phyloP scores from a whole-genome alignment of 345 rosid genomes.

The Salix arbutifolia region DNA sequence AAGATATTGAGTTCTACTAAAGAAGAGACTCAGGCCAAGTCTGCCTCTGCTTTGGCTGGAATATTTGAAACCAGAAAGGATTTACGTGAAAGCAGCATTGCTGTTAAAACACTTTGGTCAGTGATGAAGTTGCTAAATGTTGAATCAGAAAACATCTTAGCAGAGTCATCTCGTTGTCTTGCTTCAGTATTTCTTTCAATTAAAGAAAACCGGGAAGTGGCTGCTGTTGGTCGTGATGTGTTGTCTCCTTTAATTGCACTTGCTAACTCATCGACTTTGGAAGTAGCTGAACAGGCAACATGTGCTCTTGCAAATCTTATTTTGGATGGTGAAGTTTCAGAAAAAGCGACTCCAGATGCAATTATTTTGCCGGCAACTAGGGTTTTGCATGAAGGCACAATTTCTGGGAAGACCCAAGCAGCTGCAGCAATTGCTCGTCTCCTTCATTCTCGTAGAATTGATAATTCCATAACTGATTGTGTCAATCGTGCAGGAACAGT shows the following conservation, averaged over 20 bases:
- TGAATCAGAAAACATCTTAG: conserved; percentile 76
- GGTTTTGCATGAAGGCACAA: conserved; percentile 84
- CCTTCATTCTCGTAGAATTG: conserved; percentile 63
- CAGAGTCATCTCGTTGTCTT: conserved; percentile 71
- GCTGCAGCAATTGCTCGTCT: conserved; percentile 95
- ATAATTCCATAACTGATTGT: conserved; percentile 69
- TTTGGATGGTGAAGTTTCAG: conserved; percentile 76
- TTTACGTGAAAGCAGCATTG: conserved; percentile 84
- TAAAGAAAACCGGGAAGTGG: conserved; percentile 88
- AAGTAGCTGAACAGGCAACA: conserved; percentile 90
- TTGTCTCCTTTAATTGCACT: conserved; percentile 60
- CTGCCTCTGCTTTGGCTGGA: conserved; percentile 92
- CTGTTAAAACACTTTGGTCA: conserved; percentile 69
- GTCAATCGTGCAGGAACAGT: conserved; percentile 90
- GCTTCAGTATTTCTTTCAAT: conserved; percentile 88
- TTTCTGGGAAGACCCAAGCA: conserved; percentile 87
- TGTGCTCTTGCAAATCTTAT: conserved; percentile 96
- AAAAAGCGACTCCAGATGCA: conserved; percentile 67
- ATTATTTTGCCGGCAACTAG: conserved; percentile 89
- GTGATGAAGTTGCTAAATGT: conserved; percentile 69
- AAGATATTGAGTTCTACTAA: conserved; percentile 76
- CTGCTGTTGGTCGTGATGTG: conserved; percentile 77
- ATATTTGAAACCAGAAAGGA: conserved; percentile 78
- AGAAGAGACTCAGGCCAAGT: conserved; percentile 95
- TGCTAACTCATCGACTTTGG: conserved; percentile 72